These are phyloP conservation scores for Hebeloma cylindrosporum DNA, from an alignment of 768 basidiomycete genomes.

Conservation along the genomic window DNA sequence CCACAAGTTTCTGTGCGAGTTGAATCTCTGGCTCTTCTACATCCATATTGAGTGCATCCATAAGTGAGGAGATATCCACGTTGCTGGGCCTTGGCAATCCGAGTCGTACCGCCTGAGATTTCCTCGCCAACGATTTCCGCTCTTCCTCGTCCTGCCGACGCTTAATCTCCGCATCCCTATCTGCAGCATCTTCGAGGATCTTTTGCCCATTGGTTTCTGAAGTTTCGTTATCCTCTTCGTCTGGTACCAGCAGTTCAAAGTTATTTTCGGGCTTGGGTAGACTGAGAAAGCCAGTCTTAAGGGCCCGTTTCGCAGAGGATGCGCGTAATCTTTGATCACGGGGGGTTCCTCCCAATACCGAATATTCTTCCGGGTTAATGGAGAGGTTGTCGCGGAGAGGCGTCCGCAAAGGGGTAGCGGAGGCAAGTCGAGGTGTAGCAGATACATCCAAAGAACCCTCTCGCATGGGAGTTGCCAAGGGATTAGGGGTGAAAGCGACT, in stretches of 20 bases:
- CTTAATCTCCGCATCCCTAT: conserved; percentile 76
- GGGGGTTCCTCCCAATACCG: conserved; percentile 66
- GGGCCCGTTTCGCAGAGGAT: conserved; percentile 67
- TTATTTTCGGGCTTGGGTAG: conserved; percentile 96
- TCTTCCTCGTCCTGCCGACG: conserved; percentile 75
- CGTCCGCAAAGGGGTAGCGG: conserved; percentile 87
- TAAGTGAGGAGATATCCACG: conserved; percentile 66
- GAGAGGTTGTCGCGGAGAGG: conserved; percentile 89
- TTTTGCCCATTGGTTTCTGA: conserved; percentile 30
- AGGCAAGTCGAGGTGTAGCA: conserved; percentile 54
- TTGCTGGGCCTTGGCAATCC: conserved; percentile 85
- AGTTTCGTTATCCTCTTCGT: conserved; percentile 73
- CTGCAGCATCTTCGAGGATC: conserved; percentile 87
- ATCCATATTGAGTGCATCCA: conserved; percentile 57
- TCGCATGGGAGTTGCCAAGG: conserved; percentile 82
- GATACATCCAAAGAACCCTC: conserved; percentile 44
- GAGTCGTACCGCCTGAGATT: conserved; percentile 79
- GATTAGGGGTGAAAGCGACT: conserved; percentile 93
- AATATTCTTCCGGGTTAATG: conserved; percentile 76
- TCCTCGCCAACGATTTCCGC: conserved; percentile 72
- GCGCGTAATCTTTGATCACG: conserved; percentile 66
- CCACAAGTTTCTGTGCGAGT: too few species aligned
- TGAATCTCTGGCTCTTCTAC: too few species aligned
- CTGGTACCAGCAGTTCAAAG: conserved; percentile 91
- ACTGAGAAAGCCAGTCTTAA: conserved; percentile 78